Base-by-base conservation (phyloP, 768 basidiomycete genomes). In the Suillus brevipes region DNA sequence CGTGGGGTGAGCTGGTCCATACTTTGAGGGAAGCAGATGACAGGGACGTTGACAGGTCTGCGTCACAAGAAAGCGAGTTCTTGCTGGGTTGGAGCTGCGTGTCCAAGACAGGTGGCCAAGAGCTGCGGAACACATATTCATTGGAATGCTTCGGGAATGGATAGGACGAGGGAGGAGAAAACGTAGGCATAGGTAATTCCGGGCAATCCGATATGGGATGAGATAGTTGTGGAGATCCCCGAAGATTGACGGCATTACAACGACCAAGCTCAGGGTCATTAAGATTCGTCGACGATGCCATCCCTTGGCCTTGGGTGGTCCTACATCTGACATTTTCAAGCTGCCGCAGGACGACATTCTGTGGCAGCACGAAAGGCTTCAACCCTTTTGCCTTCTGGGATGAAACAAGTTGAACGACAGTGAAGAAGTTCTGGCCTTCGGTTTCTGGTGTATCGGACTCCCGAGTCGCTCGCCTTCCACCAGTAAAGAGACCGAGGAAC, bases 401-500 rank as follows among this genome's bases (percentile, higher is more conserved):
- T 59, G 40, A 59, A 28, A 20, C 20, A 36, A 55, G 34, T 34
- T 55, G 53, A 13, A 55, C 58, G 58, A 37, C 10, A 20, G 58
- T 59, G 28, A 28, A 38, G 56, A 25, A 20, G 40, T 10, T 31
- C 18, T 20, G 23, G 28, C 25, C 40, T 2, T 28, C 8, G 20
- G 58, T 42, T 59, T 28, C 40, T 31, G 38, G 40, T 59, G 58
- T 13, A 43, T 28, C 40, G 18, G 40, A 61, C n/a, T 70, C 65
- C 18, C 18, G 31, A 9, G 66, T 28, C 0, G 73, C 25, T 49
- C 66, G 68, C 45, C 67, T 66, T 25, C 61, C 63, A 34, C 57
- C 52, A 3, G 64, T 68, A 59, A 75, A 71, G 64, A 75, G 64
- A 0, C 68, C 65, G 68, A 68, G 31, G 18, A 74, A 55, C 13